These are phyloP conservation scores for Umbelopsis sp. DNA, from an alignment of 192 early-diverging fungal genomes.

Conservation along the genomic window DNA sequence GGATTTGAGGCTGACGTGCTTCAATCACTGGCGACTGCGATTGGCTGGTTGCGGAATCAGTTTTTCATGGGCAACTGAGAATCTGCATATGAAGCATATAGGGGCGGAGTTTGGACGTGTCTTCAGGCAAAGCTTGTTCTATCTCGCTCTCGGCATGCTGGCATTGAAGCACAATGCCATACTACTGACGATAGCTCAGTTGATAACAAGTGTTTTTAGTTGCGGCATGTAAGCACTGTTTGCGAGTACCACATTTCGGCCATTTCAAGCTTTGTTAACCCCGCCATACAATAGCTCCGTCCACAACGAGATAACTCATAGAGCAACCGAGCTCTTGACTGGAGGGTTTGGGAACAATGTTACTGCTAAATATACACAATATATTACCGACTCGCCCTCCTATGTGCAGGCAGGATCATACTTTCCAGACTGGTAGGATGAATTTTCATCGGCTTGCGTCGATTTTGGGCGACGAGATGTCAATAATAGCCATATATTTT, in stretches of 20 bases:
- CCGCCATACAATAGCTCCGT: slow-evolving; percentile 15
- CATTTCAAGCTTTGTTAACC: neutral
- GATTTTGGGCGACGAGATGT: neutral
- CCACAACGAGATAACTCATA: slow-evolving; percentile 32
- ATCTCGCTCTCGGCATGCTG: too few relatives aligned
- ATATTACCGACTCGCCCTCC: slow-evolving; percentile 20
- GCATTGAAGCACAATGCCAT: too few relatives aligned
- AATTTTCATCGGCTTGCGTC: neutral
- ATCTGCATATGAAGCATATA: too few relatives aligned
- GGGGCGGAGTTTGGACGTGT: too few relatives aligned
- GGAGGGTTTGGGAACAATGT: neutral
- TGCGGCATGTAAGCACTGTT: slow-evolving; percentile 34
- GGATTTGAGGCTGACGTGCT: slow-evolving; percentile 21
- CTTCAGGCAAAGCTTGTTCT: too few relatives aligned
- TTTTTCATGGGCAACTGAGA: too few relatives aligned
- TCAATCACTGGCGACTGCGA: neutral
- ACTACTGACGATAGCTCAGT: neutral
- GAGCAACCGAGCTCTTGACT: slow-evolving; percentile 19
- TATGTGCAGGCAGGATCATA: slow-evolving; percentile 55
- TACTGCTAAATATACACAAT: slow-evolving; percentile 19
- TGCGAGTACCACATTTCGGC: neutral
- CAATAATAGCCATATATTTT: neutral
- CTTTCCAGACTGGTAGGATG: slow-evolving; percentile 65
- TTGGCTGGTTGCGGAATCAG: neutral
- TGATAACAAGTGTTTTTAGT: neutral